phyloP scores from a whole-genome alignment of 1,284 basidiomycete species.

The Hymenochaete sp. region DNA sequence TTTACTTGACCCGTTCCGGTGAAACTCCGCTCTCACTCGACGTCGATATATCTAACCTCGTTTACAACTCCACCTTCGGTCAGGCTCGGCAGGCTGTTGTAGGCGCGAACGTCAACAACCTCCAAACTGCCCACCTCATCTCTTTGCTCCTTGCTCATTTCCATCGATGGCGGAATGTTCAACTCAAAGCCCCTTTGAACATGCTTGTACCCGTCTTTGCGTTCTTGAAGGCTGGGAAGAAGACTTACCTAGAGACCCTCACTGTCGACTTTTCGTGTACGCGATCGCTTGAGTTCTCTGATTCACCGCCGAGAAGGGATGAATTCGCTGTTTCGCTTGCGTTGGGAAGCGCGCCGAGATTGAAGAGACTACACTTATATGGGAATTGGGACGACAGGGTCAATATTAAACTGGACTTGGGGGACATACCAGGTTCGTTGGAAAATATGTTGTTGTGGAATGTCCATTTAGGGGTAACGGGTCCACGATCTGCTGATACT shows the following conservation, averaged over 20 bases:
- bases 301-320: background rate
- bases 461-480: too few relatives aligned
- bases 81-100: too few relatives aligned
- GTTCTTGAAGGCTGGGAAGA: background rate
- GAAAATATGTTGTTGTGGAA: constrained; percentile 3
- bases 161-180: background rate
- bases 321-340: background rate
- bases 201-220: background rate
- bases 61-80: background rate
- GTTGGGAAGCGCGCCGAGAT: background rate
- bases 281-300: background rate
- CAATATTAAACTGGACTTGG: background rate
- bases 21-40: constrained; percentile 1
- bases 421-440: background rate
- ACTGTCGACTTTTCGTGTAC: constrained; percentile 7
- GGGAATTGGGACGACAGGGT: constrained; percentile 1
- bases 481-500: too few relatives aligned
- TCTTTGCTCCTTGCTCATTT: background rate
- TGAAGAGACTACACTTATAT: background rate
- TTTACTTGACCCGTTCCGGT: constrained; percentile 1
- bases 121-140: background rate
- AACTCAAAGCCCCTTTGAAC: background rate
- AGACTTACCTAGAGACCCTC: background rate
- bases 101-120: background rate
- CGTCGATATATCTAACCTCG: constrained; percentile 1